Evolutionary conservation across 345 rosid genomes (phyloP).

Genomic region (Triadica sebifera): DNA sequence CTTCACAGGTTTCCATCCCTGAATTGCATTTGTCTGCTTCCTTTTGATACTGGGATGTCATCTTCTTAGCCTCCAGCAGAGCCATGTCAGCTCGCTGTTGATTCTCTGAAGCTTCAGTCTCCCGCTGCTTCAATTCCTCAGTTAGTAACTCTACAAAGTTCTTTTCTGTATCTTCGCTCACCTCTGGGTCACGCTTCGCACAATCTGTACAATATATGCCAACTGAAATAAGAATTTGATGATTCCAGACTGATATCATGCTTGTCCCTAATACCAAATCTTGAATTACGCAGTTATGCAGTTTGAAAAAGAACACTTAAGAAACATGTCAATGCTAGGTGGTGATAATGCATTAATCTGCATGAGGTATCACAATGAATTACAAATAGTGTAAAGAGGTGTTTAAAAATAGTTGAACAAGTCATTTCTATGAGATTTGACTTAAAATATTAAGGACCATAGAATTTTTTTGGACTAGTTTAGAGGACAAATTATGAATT

Average conservation of each 20-base stretch:
- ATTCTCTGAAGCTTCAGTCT: constrained; percentile 72
- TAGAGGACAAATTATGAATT: neutral
- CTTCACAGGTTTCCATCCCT: constrained; percentile 98
- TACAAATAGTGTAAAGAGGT: neutral
- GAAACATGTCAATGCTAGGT: neutral
- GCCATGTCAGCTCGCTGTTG: constrained; percentile 70
- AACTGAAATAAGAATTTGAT: constrained; percentile 7
- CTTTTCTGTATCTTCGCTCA: constrained; percentile 77
- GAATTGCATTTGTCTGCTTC: constrained; percentile 98
- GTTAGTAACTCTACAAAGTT: constrained; percentile 69
- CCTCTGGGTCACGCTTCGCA: constrained; percentile 79
- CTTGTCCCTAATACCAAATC: neutral
- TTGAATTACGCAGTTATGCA: neutral
- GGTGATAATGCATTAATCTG: neutral
- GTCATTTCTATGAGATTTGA: neutral
- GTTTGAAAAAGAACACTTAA: neutral
- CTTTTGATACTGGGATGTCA: constrained; percentile 85
- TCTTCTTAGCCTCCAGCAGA: constrained; percentile 91
- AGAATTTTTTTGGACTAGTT: neutral
- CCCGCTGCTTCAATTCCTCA: constrained; percentile 81
- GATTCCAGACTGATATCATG: neutral
- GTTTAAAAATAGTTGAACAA: neutral
- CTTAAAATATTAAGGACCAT: neutral
- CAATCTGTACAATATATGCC: constrained; percentile 47
- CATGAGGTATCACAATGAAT: neutral